Evolutionary conservation across 2,329 filamentous ascomycete species (phyloP), one percentile per base, ranked within the genome.

Genomic region (Aspergillus unguis): DNA sequence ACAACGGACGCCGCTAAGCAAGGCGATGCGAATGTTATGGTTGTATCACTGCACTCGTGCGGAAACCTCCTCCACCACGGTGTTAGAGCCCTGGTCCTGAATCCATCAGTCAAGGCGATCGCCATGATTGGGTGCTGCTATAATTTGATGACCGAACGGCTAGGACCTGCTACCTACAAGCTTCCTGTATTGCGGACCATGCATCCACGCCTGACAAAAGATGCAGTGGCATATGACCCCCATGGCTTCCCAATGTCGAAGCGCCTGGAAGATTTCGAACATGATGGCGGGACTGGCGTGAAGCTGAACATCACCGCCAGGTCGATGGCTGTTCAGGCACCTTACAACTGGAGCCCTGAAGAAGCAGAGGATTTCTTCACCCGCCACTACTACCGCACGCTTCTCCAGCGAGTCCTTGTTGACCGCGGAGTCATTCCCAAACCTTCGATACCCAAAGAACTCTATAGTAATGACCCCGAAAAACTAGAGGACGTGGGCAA

Each of bases 91-190:
- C 81, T 99, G 23, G 74, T 92, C 1, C 75, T 95, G 52, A 97
- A 96, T 66, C 86, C 88, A 0, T 82, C 85, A 4, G 92, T 97
- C 50, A 84, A 85, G 31, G 90, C 91, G n/a, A 87, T 97, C 25
- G 92, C 92, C 53, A 92, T 99, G 67, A 90, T 99, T 55, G 94
- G 94, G 43, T 99, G 94, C 77, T 99, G 94, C 78, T 97, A 99
- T 79, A 99, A 99, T 64, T 83, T 97, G 5, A 77, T 97, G 61
- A 96, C 92, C 0, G 94, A 97, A 72, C 85, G 89, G 52, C 82
- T 96, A 9, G 89, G 90, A 0, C 89, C 91, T 1, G 87, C 90
- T 17, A 91, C 90, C 0, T 92, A 89, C 77, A 96, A 96, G 70
- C 80, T 90, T 23, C 86, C 90, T 1, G 83, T 84, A 44, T 80